These are phyloP conservation scores for Euphrasia confusa DNA, from an alignment of 257 asterid genomes.

Conservation along the genomic window DNA sequence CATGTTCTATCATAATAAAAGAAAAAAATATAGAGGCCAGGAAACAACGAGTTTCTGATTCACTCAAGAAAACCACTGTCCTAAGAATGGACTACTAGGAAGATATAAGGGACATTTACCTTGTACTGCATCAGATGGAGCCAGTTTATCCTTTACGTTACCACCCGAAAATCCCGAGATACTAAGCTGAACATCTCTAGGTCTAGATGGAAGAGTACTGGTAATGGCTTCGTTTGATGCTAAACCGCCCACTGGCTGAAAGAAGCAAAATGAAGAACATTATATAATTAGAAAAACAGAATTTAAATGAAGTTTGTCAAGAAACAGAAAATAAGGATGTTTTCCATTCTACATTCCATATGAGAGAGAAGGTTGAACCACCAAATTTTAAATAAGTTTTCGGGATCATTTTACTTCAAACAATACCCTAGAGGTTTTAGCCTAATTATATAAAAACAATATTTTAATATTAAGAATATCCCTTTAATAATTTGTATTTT, in stretches of 20 bases:
- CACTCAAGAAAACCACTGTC: too few species aligned
- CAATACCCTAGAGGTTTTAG: neutral
- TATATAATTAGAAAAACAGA: conserved; percentile 11
- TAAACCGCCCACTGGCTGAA: conserved; percentile 43
- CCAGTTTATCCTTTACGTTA: conserved; percentile 30
- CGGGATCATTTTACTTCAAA: neutral
- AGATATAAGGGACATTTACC: conserved; percentile 37
- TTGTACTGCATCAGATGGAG: conserved; percentile 34
- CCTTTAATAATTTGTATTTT: neutral
- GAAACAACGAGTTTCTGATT: too few species aligned
- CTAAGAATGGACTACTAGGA: too few species aligned
- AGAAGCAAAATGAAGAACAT: conserved; percentile 16
- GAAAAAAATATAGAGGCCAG: too few species aligned
- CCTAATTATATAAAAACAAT: neutral
- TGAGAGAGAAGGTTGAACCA: neutral
- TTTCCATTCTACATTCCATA: conserved; percentile 20
- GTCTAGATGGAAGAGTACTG: conserved; percentile 77
- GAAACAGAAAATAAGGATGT: conserved; percentile 17
- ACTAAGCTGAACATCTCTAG: conserved; percentile 39
- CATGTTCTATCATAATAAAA: too few species aligned
- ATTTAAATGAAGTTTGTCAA: neutral
- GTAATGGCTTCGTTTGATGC: conserved; percentile 41
- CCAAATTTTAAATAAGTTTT: conserved; percentile 9
- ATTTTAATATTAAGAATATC: too few species aligned
- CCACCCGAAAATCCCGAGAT: conserved; percentile 28